Percentiles rank a stretch among this genome's conserved stretches.
Conservation (phyloP, 306 rosid species). For the Ziziphus jujuba region DNA sequence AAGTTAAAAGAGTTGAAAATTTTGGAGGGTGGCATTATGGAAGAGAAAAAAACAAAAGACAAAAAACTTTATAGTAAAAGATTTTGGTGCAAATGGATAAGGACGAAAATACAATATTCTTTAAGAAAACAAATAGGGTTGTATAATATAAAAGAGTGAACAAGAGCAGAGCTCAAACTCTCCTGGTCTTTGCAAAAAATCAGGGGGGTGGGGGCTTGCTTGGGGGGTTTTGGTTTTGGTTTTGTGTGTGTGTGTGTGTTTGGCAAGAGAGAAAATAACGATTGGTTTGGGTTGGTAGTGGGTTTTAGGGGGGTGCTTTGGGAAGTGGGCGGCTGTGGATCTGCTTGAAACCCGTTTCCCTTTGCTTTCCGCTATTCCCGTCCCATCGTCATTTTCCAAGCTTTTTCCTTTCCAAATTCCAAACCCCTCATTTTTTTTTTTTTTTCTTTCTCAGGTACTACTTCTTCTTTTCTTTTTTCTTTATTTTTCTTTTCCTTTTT, state of each 20-base stretch:
- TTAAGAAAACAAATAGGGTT: neutral
- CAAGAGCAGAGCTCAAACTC: conserved; percentile 11
- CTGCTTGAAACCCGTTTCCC: conserved; percentile 16
- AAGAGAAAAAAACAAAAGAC: too few relatives aligned
- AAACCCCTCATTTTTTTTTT: neutral
- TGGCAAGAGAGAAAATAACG: neutral
- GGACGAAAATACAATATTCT: neutral
- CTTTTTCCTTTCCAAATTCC: too few relatives aligned
- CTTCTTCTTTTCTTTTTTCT: neutral
- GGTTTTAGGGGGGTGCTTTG: conserved; percentile 8
- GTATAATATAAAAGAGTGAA: conserved; percentile 10
- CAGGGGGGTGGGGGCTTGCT: too few relatives aligned
- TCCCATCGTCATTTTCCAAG: neutral
- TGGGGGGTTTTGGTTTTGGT: neutral
- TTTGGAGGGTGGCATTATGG: too few relatives aligned
- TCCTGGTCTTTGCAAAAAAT: neutral
- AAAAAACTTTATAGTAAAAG: too few relatives aligned
- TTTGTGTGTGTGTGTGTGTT: too few relatives aligned
- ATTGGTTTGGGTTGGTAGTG: neutral
- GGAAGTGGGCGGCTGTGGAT: conserved; percentile 18
- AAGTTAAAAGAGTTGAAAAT: too few relatives aligned
- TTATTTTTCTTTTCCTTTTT: neutral
- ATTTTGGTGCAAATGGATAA: conserved; percentile 22
- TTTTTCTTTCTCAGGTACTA: conserved; percentile 9
- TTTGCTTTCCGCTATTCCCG: conserved; percentile 11